These are phyloP conservation scores for Diaporthe capsici DNA, from an alignment of 2,329 filamentous ascomycete genomes.

Conservation along the genomic window DNA sequence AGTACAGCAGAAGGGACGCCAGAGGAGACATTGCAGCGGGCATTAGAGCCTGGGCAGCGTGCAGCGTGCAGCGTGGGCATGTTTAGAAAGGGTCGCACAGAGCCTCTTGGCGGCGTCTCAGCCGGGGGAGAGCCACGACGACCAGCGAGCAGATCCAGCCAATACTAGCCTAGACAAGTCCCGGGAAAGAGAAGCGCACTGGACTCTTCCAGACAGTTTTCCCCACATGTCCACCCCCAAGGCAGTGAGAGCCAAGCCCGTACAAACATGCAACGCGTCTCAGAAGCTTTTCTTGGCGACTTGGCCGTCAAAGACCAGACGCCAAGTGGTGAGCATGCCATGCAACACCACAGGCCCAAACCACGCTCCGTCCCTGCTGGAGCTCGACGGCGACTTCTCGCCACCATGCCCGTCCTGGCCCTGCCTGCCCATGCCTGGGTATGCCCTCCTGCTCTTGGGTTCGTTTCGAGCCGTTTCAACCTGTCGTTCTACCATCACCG, in stretches of 20 bases:
- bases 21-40: not conserved
- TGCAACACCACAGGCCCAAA: not conserved
- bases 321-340: conserved; percentile 33
- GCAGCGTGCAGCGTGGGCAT: conserved; percentile 10
- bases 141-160: not conserved
- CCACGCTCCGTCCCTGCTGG: not conserved
- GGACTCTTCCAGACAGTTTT: conserved; percentile 9
- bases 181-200: conserved; percentile 6
- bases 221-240: conserved; percentile 15
- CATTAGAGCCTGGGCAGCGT: not conserved
- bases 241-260: conserved; percentile 26
- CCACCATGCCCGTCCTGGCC: not conserved
- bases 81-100: conserved; percentile 38
- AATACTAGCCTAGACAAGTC: conserved; percentile 6
- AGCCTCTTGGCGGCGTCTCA: conserved; percentile 41
- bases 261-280: conserved; percentile 35
- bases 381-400: not conserved
- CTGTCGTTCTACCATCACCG: conserved; percentile 1
- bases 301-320: conserved; percentile 38
- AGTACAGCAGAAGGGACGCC: not conserved
- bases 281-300: conserved; percentile 38
- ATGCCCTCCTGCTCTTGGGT: conserved; percentile 24
- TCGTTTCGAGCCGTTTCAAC: conserved; percentile 35
- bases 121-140: not conserved
- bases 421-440: not conserved